Percentiles rank a stretch among this genome's conserved stretches.
These are phyloP conservation scores for Aureobasidium sp. DNA, from an alignment of 2,329 filamentous ascomycete genomes.

Conservation along the genomic window DNA sequence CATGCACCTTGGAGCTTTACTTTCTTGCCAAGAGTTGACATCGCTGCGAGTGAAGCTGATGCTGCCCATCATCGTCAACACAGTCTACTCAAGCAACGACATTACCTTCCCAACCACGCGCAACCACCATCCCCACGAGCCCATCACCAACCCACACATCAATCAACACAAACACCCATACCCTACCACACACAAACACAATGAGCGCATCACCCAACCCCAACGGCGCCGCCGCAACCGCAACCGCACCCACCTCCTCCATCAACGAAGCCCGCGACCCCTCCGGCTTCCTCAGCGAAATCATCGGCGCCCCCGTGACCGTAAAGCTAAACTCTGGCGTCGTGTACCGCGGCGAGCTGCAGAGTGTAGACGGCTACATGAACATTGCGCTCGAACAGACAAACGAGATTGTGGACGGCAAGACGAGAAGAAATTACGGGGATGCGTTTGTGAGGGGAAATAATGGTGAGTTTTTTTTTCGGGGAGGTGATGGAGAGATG, in stretches of 20 bases:
- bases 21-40: not conserved
- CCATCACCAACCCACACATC: no score
- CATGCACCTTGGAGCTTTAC: not conserved
- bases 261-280: constrained; percentile 73
- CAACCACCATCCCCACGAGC: not conserved
- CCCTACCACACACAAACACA: not conserved
- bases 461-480: constrained; percentile 72
- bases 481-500: no score
- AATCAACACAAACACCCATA: no score
- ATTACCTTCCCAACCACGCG: not conserved
- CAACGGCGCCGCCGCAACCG: not conserved
- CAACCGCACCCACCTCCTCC: not conserved
- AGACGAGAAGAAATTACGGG: constrained; percentile 74
- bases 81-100: not conserved
- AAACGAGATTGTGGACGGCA: constrained; percentile 81
- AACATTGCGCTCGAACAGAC: constrained; percentile 98
- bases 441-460: constrained; percentile 95
- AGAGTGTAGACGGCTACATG: constrained; percentile 99
- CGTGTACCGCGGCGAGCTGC: constrained; percentile 93
- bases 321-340: constrained; percentile 99
- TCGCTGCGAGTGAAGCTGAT: not conserved
- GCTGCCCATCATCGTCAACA: not conserved
- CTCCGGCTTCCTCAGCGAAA: constrained; percentile 85
- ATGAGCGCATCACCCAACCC: constrained; percentile 6
- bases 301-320: constrained; percentile 87